Evolutionary conservation across 148 eudicot species (phyloP), one percentile per base, ranked within the genome.

Genomic region (Cornus controversa): DNA sequence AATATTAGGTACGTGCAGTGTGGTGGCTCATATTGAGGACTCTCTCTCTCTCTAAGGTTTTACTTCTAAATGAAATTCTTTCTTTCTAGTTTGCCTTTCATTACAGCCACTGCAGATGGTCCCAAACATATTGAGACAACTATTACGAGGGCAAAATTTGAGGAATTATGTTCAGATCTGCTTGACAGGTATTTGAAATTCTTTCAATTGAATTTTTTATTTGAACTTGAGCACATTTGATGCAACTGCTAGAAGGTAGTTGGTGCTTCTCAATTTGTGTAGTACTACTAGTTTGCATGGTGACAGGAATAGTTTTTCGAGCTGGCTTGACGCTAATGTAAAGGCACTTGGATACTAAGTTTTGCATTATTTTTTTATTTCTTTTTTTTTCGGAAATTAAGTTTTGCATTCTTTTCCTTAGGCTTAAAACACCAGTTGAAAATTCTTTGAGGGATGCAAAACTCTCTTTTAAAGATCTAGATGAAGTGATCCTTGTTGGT

Each of bases 81-180:
- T 22, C 67, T 71, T 62, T n/a, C 57, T 85, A 91, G 96, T 83
- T 75, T 91, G 78, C 96, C 96, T 47, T 94, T 94, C 85, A 92
- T 94, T 71, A 92, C 97, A 57, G 97, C 97, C 54, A 94, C 98
- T 60, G 90, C 90, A 45, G 96, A 92, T 82, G 98, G 98, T 6
- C 98, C 98, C 20, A 94, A 91, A 80, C 97, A 92, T 78, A 91
- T 94, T 31, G 98, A 94, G 69, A 89, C 97, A 50, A 94, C 91
- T n/a, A 82, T 94, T 27, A 92, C 97, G 8, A 85, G 98, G 77
- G 96, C 80, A 16, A 92, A 91, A 77, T 94, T 92, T 76, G 98
- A 94, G 79, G 98, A 94, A 68, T 72, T 94, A 60, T 94, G 97
- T 80, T 90, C 97, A 25, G 96, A 92, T 83, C 80, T 94, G 82